Conservation (phyloP, 2,329 filamentous ascomycete species). For the Cladophialophora psammophila region DNA sequence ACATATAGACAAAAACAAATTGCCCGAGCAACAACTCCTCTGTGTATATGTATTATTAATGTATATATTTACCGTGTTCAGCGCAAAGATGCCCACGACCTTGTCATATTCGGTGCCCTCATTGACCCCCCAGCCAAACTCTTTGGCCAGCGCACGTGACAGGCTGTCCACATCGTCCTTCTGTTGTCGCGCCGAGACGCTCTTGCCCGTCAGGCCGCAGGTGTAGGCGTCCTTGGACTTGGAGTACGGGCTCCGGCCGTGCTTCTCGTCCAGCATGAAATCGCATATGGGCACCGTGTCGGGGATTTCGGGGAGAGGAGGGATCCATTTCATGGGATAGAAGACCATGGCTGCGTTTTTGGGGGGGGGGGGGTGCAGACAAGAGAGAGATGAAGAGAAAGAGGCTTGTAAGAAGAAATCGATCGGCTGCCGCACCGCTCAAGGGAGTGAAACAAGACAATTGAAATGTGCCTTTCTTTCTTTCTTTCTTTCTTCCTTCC, state of each 20-base stretch:
- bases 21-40: no score
- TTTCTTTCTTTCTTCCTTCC: no score
- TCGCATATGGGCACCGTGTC: conserved; percentile 77
- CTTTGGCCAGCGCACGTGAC: conserved; percentile 71
- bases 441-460: no score
- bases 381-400: not conserved
- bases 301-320: conserved; percentile 64
- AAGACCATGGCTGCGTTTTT: conserved; percentile 55
- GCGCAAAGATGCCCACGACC: conserved; percentile 76
- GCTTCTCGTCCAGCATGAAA: conserved; percentile 76
- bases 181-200: conserved; percentile 69
- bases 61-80: conserved; percentile 72
- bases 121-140: conserved; percentile 74
- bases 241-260: conserved; percentile 70
- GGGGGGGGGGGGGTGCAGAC: not conserved
- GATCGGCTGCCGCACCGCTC: no score
- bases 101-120: conserved; percentile 81
- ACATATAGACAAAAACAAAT: not conserved
- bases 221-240: conserved; percentile 75
- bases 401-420: no score
- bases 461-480: no score
- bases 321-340: conserved; percentile 49
- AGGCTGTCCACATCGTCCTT: conserved; percentile 71
- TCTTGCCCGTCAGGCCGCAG: conserved; percentile 75
- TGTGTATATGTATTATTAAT: no score